Conservation (phyloP, 192 early-diverging fungal genomes). For the Backusella westeae region DNA sequence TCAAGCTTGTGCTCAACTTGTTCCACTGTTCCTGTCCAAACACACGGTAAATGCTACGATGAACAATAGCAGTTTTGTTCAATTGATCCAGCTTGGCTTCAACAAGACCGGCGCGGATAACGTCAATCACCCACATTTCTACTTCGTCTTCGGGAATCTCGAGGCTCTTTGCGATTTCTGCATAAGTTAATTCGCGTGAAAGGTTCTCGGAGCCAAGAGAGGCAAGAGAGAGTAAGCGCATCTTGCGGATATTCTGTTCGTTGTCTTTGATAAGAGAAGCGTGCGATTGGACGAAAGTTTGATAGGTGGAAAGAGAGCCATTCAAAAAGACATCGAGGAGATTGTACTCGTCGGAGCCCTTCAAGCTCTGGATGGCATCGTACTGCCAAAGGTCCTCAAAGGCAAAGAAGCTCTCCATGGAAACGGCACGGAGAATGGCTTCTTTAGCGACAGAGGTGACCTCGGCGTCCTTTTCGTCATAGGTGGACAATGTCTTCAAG, state of each 20-base stretch:
- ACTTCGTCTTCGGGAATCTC: slow-evolving; percentile 78
- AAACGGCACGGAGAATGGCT: slow-evolving; percentile 62
- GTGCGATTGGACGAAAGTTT: slow-evolving; percentile 57
- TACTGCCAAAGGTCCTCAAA: slow-evolving; percentile 77
- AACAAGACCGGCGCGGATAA: slow-evolving; percentile 86
- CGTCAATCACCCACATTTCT: slow-evolving; percentile 95
- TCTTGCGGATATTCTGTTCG: slow-evolving; percentile 72
- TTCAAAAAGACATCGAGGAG: slow-evolving; percentile 70
- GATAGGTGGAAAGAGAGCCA: slow-evolving; percentile 63
- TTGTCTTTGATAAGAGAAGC: slow-evolving; percentile 47
- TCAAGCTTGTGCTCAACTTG: slow-evolving; percentile 61
- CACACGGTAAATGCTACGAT: slow-evolving; percentile 79
- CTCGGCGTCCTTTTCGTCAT: slow-evolving; percentile 33
- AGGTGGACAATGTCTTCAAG: slow-evolving; percentile 64
- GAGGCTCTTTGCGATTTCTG: slow-evolving; percentile 70
- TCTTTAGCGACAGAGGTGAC: slow-evolving; percentile 48
- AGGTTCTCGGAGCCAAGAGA: slow-evolving; percentile 72
- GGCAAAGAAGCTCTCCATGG: slow-evolving; percentile 67
- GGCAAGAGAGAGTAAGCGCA: slow-evolving; percentile 82
- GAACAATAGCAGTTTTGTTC: slow-evolving; percentile 73
- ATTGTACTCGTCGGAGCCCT: slow-evolving; percentile 55
- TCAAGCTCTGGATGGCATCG: slow-evolving; percentile 60
- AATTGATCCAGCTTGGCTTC: slow-evolving; percentile 97
- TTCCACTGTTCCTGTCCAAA: slow-evolving; percentile 87
- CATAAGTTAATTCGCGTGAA: slow-evolving; percentile 67